phyloP scores from a whole-genome alignment of 2,329 filamentous ascomycete species.

The Penicillium thymicola region DNA sequence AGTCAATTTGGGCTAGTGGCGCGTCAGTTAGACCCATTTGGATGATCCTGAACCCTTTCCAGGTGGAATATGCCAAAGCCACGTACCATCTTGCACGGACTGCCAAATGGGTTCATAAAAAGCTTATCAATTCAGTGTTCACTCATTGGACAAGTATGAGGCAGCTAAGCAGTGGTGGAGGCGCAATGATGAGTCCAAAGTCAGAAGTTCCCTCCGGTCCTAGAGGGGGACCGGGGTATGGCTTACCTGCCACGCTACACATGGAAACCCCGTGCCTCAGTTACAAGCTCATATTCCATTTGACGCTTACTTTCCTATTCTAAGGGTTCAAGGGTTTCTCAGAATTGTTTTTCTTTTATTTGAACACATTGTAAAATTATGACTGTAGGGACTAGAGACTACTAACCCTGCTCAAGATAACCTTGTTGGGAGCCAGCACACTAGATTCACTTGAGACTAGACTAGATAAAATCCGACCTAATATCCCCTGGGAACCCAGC shows the following conservation, averaged over 20 bases:
- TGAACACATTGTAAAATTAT: too few relatives aligned
- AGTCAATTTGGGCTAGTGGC: constrained; percentile 52
- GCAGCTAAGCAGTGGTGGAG: constrained; percentile 12
- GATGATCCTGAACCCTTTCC: not conserved
- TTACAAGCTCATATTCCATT: not conserved
- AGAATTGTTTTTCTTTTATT: not conserved
- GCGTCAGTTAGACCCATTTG: constrained; percentile 13
- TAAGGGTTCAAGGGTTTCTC: not conserved
- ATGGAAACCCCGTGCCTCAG: not conserved
- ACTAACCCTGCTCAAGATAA: not conserved
- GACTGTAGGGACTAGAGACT: not conserved
- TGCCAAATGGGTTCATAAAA: not conserved
- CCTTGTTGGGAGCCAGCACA: not conserved
- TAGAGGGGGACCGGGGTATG: not conserved
- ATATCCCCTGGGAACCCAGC: not conserved
- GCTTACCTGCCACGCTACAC: not conserved
- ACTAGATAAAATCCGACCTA: not conserved
- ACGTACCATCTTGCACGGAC: constrained; percentile 17
- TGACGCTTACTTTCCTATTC: not conserved
- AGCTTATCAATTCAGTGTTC: not conserved
- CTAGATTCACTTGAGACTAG: not conserved
- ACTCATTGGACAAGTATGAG: constrained; percentile 1
- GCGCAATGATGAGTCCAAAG: constrained; percentile 1
- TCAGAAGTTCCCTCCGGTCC: not conserved
- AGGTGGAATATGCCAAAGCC: not conserved